Base-by-base conservation (phyloP, 2,329 filamentous ascomycete genomes). In the Penicillium aurantiogriseum region DNA sequence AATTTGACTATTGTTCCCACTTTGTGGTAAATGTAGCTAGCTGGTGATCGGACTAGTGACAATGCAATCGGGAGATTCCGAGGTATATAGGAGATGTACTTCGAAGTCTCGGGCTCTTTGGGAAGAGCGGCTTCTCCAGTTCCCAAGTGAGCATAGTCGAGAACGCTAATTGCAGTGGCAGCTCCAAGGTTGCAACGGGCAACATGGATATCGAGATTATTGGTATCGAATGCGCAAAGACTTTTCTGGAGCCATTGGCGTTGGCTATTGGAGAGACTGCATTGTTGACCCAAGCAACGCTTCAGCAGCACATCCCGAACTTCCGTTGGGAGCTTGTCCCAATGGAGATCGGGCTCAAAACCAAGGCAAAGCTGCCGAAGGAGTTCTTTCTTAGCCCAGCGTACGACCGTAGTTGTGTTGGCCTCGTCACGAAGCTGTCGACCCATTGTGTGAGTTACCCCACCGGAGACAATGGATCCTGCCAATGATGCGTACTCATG, bases 111-210 rank as follows among this genome's bases (percentile, higher is more conserved):
- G 3, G 66, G 43, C 5, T 67, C 64, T 38, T 68, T 69, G 17
- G 67, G 55, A 13, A 63, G 43, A 15, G 63, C 61, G 7, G 59
- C 57, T 51, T 71, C 68, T 7, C 67, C 70, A 13, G 64, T 68
- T 39, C 67, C 67, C 48, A 65, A 64, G 45, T 69, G 65, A 21
- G 70, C 64, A 48, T 73, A 68, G 36, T 71, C 69, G 7, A 72
- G 67, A 40, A 73, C 66, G 44, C 66, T 72, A 44, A 69, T 64
- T 17, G 68, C 71, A 36, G 67, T 69, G 29, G 75, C 75, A 10
- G 78, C 79, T 5, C 77, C 78, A 8, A 82, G 76, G 59, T 82
- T 79, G 61, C 79, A 79, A 45, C 80, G 71, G 38, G 79, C 77
- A 47, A 82, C 68, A 31, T 81, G 76, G n/a, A 75, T 70, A 54